Percentiles rank a stretch among this genome's conserved stretches.
Evolutionary conservation across 2,329 filamentous ascomycete species (phyloP).

Genomic region (Onygenales sp.): DNA sequence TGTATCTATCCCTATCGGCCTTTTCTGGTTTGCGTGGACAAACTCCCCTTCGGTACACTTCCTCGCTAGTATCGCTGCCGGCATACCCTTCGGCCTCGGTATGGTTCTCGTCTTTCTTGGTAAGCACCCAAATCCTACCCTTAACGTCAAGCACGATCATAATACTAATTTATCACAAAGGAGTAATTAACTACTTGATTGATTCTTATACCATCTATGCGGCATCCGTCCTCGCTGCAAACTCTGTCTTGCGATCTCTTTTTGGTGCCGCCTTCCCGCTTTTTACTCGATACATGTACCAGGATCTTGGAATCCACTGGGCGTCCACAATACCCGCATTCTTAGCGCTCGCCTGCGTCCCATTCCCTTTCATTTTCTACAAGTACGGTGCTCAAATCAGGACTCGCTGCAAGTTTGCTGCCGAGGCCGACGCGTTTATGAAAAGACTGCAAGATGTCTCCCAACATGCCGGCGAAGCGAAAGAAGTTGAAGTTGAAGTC

Average conservation of each 20-base stretch:
- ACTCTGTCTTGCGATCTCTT: conserved; percentile 69
- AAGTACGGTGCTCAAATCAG: conserved; percentile 58
- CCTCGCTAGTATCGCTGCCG: conserved; percentile 41
- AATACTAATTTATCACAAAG: no score
- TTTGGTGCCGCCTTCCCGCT: conserved; percentile 72
- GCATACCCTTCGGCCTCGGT: conserved; percentile 47
- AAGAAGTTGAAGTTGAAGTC: background rate
- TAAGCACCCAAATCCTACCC: no score
- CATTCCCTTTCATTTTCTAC: conserved; percentile 69
- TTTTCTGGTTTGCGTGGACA: conserved; percentile 64
- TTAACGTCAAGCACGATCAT: no score
- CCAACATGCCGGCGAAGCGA: background rate
- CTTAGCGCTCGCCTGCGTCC: conserved; percentile 60
- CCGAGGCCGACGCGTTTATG: conserved; percentile 56
- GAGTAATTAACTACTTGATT: conserved; percentile 56
- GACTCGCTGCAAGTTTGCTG: conserved; percentile 59
- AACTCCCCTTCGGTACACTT: conserved; percentile 48
- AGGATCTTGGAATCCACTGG: conserved; percentile 63
- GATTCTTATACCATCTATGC: conserved; percentile 67
- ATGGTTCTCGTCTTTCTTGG: conserved; percentile 55
- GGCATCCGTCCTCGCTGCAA: conserved; percentile 64
- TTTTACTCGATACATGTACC: conserved; percentile 48
- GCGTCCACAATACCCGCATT: conserved; percentile 65
- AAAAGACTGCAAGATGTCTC: conserved; percentile 26
- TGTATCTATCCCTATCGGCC: conserved; percentile 51